phyloP scores from a whole-genome alignment of 1,284 basidiomycete genomes.

The Pisolithus thermaeus region DNA sequence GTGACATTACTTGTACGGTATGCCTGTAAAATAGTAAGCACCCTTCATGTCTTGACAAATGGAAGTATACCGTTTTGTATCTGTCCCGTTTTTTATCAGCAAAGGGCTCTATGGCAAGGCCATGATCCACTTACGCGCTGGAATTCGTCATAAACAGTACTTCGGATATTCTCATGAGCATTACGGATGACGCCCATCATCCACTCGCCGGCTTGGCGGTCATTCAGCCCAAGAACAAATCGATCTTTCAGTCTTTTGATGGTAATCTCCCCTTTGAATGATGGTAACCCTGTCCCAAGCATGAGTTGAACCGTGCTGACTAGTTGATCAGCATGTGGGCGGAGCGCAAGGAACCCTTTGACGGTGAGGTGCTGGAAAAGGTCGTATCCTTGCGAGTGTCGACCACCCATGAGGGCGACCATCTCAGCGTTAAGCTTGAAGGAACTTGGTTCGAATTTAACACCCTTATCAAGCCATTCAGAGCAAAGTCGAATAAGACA shows the following conservation, averaged over 20 bases:
- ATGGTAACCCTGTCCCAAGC: slow-evolving; percentile 92
- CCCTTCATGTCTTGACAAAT: background rate
- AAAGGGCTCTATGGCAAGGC: background rate
- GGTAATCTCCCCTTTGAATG: slow-evolving; percentile 93
- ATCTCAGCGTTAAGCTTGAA: slow-evolving; percentile 99
- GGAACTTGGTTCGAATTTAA: slow-evolving; percentile 95
- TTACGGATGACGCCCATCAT: slow-evolving; percentile 89
- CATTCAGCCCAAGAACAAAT: slow-evolving; percentile 79
- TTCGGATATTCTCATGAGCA: slow-evolving; percentile 91
- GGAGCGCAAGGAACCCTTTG: slow-evolving; percentile 93
- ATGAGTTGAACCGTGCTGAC: slow-evolving; percentile 88
- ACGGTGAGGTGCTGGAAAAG: slow-evolving; percentile 92
- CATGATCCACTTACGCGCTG: slow-evolving; percentile 54
- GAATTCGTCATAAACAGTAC: slow-evolving; percentile 91
- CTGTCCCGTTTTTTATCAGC: slow-evolving; percentile 26
- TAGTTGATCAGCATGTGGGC: slow-evolving; percentile 88
- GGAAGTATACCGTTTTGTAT: slow-evolving; percentile 45
- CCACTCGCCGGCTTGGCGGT: slow-evolving; percentile 88
- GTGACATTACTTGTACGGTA: slow-evolving; percentile 44
- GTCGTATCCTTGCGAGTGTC: slow-evolving; percentile 87
- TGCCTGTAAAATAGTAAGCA: slow-evolving; percentile 30
- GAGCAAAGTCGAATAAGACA: background rate
- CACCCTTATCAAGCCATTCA: slow-evolving; percentile 51
- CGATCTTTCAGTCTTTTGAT: slow-evolving; percentile 85
- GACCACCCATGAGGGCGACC: slow-evolving; percentile 96